Evolutionary conservation across 257 asterid genomes (phyloP), one percentile per base, ranked within the genome.

Genomic region (Orobanche coerulescens): DNA sequence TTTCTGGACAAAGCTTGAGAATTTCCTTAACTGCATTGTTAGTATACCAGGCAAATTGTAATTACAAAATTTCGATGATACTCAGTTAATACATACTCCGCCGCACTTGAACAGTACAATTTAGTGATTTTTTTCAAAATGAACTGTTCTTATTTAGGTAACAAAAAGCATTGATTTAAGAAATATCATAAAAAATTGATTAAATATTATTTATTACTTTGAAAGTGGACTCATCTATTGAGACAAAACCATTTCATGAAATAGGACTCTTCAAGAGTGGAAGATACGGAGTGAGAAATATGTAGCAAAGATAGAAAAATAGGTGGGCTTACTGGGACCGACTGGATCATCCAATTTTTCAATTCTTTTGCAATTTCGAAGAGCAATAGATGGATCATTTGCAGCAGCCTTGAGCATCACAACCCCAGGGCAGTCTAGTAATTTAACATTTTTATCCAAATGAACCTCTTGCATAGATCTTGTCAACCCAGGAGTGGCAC

Each of bases 391-490:
- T 59, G 91, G 74, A 75, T 86, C 95, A 55, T 65, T 79, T 61
- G 73, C 95, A 1, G 90, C 12, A 14, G 98, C 79, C 73, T 80
- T 87, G 73, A 93, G 95, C 88, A 86, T 78, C 68, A 88, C 98
- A 49, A 92, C 96, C 28, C 98, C 95, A 61, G 95, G 98, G 73
- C 95, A 92, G 54, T 92, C 98, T 69, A 92, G 69, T 65, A 92
- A 71, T 66, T 79, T 89, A 31, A 88, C 95, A 67, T 83, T 84
- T 76, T 81, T 92, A 75, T 88, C 98, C 70, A 92, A 66, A 36
- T 88, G 87, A 56, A 88, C 88, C 80, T 88, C 98, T 84, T 88
- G 98, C 95, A 92, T 68, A 10, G 98, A 84, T 71, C 90, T 79
- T 36, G 98, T 92, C 75, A 92, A 71, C 52, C 98, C 97, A 42